Conservation (phyloP, 345 rosid genomes). For the Diplotaxis tenuifolia region DNA sequence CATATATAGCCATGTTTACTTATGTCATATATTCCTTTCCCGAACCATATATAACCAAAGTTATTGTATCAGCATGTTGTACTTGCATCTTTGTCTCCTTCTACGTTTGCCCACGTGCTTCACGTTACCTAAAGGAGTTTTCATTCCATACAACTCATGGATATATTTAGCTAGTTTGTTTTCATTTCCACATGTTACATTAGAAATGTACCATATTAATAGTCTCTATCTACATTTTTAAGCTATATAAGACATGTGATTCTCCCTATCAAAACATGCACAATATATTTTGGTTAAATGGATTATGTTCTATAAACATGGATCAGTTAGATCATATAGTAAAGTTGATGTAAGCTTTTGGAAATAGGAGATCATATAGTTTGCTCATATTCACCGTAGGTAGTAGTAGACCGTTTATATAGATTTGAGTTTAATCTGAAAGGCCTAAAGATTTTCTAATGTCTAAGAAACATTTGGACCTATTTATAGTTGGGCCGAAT, state of each 20-base stretch:
- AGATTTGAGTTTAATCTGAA: no score
- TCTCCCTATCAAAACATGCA: background rate
- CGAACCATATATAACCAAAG: conserved; percentile 6
- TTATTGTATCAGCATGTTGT: background rate
- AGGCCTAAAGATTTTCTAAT: background rate
- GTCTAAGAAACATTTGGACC: background rate
- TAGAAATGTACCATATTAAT: background rate
- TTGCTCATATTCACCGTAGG: no score
- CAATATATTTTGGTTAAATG: background rate
- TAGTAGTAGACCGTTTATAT: no score
- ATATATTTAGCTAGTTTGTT: background rate
- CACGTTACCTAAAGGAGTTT: conserved; percentile 13
- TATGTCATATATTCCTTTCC: background rate
- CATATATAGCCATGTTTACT: background rate
- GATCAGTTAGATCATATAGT: background rate
- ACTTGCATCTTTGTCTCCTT: background rate
- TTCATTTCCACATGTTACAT: background rate
- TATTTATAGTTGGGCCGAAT: background rate
- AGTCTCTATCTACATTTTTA: background rate
- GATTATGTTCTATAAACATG: background rate
- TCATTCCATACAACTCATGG: background rate
- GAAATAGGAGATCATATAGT: background rate
- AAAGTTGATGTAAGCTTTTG: background rate
- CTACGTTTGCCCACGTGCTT: conserved; percentile 26
- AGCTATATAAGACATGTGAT: background rate